phyloP scores from a whole-genome alignment of 1,139 yeast species.

The Geotrichum aggregatum region DNA sequence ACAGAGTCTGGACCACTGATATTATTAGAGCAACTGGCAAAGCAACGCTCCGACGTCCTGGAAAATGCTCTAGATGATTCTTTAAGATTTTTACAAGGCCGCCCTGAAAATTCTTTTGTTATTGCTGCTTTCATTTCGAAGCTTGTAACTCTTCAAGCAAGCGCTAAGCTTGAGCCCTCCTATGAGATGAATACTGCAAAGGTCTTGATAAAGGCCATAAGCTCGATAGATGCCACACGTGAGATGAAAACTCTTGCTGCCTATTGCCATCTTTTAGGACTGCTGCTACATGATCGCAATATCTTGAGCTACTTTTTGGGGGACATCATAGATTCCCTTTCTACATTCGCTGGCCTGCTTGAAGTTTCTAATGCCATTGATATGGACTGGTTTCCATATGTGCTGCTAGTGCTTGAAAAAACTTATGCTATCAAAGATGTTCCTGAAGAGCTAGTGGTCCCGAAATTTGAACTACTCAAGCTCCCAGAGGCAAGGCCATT shows the following conservation, averaged over 20 bases:
- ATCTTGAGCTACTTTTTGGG: conserved; percentile 41
- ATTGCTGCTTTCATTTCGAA: conserved; percentile 49
- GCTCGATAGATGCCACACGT: conserved; percentile 37
- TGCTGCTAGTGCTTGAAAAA: conserved; percentile 34
- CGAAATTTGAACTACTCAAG: too few relatives aligned
- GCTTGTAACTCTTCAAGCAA: conserved; percentile 30
- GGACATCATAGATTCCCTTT: conserved; percentile 42
- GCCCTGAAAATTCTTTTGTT: conserved; percentile 49
- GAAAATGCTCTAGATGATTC: conserved; percentile 45
- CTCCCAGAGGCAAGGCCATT: neutral
- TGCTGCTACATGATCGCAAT: conserved; percentile 43
- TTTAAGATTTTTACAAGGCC: conserved; percentile 48
- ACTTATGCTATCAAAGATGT: conserved; percentile 27
- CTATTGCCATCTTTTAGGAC: conserved; percentile 48
- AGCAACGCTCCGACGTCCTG: conserved; percentile 39
- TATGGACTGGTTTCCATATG: conserved; percentile 35
- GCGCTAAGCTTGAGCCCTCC: conserved; percentile 16
- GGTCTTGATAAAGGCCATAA: conserved; percentile 40
- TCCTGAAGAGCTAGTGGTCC: conserved; percentile 22
- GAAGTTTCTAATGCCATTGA: conserved; percentile 24
- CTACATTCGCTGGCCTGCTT: conserved; percentile 28
- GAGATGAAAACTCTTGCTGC: conserved; percentile 42
- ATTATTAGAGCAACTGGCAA: conserved; percentile 44
- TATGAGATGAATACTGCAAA: conserved; percentile 32
- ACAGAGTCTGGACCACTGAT: conserved; percentile 32